Base-by-base conservation (phyloP, 169 alveolate genomes). In the Cryptosporidium felis region DNA sequence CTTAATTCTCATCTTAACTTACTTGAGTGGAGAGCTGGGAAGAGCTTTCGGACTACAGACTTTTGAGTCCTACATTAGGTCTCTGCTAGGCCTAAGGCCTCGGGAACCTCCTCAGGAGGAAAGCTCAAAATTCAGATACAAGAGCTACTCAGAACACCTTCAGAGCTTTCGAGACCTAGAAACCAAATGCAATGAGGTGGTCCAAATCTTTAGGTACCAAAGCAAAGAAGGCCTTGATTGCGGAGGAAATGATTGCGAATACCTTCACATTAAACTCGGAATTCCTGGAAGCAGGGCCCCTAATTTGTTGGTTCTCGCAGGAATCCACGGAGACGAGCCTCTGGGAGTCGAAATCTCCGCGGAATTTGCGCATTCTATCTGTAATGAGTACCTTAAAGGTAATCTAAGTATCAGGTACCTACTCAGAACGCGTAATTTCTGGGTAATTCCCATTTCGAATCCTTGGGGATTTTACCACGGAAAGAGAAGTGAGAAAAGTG, bases 241-340 rank as follows among this genome's bases (percentile, higher is more conserved):
- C 26, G 85, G 85, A 1, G 53, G 56, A 21, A 14, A 44, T n/a
- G 36, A 18, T 6, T 74, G 85, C 28, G n/a, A 49, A 18, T 74
- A 53, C 45, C 4, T 36, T 2, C 56, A 49, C 16, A 45, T 74
- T 16, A 49, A 56, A 6, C 61, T 74, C 16, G 81, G 81, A 28
- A 5, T 65, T 12, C 23, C 18, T 21, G 66, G 32, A 2, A 21
- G n/a, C 32, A 42, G 56, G 8, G 45, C 41, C 4, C 85, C 85
- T 16, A 42, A 74, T 18, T 2, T 74, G 28, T 53, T 74, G 28
- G 16, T 74, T 18, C 32, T 53, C 12, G 51, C 85, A 21, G 85
- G 85, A 51, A 36, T 74, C 36, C 85, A 74, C 36, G 85, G 85
- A 3, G 67, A 74, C 23, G 85, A 74, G 28, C 51, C 28, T 9